phyloP scores from a whole-genome alignment of 2,329 filamentous ascomycete species.

The Monosporascus sp. region DNA sequence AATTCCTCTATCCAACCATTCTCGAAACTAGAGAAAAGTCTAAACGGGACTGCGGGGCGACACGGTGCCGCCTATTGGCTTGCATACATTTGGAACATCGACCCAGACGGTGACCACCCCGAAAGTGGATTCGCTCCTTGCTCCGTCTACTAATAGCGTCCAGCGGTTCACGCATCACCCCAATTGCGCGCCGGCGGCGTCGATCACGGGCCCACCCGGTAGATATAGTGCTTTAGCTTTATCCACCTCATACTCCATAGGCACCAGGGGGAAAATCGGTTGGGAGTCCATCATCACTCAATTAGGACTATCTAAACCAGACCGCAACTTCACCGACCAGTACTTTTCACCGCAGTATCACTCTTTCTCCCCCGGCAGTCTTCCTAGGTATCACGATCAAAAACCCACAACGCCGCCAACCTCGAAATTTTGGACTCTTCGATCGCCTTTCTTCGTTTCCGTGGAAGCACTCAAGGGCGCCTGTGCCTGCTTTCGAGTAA shows the following conservation, averaged over 20 bases:
- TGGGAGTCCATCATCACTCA: neutral
- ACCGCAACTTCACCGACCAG: slow-evolving; percentile 1
- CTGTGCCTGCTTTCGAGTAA: slow-evolving; percentile 1
- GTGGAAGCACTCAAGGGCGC: neutral
- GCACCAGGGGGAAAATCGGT: neutral
- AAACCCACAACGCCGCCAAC: neutral
- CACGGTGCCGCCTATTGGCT: neutral
- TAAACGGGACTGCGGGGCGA: neutral
- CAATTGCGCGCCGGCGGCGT: neutral
- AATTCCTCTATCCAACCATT: neutral
- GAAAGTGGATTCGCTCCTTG: neutral
- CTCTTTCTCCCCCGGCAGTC: neutral
- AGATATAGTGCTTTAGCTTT: neutral
- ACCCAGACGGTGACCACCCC: neutral
- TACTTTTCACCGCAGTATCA: neutral
- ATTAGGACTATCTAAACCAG: neutral
- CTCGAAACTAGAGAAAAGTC: neutral
- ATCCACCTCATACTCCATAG: neutral
- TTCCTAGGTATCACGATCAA: neutral
- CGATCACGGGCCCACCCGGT: neutral
- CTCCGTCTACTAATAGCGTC: neutral
- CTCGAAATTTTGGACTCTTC: neutral
- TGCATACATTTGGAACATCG: neutral
- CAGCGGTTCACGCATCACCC: neutral
- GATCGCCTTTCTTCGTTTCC: neutral